Conservation (phyloP, 1,139 yeast species). For the Hyphopichia buzzinii region DNA sequence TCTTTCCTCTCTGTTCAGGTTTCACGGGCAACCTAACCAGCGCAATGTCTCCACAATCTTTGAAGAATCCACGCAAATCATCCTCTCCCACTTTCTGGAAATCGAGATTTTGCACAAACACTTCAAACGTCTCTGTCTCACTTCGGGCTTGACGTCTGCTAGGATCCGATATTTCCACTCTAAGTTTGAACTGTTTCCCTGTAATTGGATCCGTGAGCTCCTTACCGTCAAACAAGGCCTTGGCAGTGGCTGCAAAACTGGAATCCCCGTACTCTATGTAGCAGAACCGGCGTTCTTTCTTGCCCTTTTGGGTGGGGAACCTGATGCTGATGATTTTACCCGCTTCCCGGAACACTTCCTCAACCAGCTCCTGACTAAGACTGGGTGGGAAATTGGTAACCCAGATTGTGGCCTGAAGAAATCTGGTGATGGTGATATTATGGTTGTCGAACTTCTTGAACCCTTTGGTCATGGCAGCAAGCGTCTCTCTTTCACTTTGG, state of each 20-base stretch:
- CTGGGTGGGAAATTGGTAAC: constrained; percentile 73
- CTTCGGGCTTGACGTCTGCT: constrained; percentile 25
- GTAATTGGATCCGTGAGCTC: constrained; percentile 19
- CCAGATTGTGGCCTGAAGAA: constrained; percentile 54
- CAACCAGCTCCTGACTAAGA: constrained; percentile 40
- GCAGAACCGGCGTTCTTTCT: constrained; percentile 67
- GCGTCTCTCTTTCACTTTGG: constrained; percentile 43
- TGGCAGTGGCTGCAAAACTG: constrained; percentile 49
- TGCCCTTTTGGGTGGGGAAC: constrained; percentile 62
- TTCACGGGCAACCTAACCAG: constrained; percentile 48
- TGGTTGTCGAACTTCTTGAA: constrained; percentile 43
- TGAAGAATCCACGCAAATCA: constrained; percentile 24
- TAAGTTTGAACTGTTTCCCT: constrained; percentile 29
- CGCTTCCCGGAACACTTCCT: constrained; percentile 36
- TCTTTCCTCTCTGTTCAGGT: constrained; percentile 23
- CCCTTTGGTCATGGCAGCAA: constrained; percentile 62
- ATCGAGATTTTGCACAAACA: constrained; percentile 54
- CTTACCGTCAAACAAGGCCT: constrained; percentile 39
- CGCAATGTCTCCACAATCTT: constrained; percentile 40
- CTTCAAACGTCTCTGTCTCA: constrained; percentile 50
- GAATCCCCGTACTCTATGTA: constrained; percentile 59
- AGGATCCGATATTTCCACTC: constrained; percentile 63
- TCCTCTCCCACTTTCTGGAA: constrained; percentile 27
- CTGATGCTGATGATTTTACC: constrained; percentile 58
- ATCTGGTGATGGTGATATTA: constrained; percentile 46